phyloP scores from a whole-genome alignment of 768 basidiomycete genomes.

The Dentipellis sp. region DNA sequence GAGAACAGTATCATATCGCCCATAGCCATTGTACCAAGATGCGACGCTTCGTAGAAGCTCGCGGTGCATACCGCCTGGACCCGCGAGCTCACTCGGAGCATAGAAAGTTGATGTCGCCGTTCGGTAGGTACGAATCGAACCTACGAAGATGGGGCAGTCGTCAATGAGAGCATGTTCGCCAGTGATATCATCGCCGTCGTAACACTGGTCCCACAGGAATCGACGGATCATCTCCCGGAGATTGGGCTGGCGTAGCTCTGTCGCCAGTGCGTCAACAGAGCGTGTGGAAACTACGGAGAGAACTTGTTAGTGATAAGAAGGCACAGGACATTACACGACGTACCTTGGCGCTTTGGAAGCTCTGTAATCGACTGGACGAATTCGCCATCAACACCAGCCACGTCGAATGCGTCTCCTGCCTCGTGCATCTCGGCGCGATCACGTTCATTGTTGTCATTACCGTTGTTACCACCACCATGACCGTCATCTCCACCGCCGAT shows the following conservation, averaged over 20 bases:
- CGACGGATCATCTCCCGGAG: not conserved
- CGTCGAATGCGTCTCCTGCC: too few relatives aligned
- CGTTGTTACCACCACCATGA: not conserved
- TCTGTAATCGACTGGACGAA: too few relatives aligned
- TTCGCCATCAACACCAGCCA: too few relatives aligned
- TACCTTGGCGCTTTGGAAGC: too few relatives aligned
- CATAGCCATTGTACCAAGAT: not conserved
- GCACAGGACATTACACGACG: too few relatives aligned
- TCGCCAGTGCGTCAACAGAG: not conserved
- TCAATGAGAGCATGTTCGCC: not conserved
- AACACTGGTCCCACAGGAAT: not conserved
- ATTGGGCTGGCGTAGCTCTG: not conserved
- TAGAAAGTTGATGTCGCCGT: not conserved
- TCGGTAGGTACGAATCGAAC: not conserved
- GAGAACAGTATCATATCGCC: not conserved
- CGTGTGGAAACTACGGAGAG: not conserved
- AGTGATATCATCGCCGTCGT: not conserved
- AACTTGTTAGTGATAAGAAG: too few relatives aligned
- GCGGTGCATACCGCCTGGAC: not conserved
- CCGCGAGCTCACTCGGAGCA: constrained; percentile 3
- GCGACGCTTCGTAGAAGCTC: not conserved
- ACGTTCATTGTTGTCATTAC: too few relatives aligned
- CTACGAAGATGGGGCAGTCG: not conserved
- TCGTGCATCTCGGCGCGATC: too few relatives aligned
- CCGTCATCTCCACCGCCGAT: not conserved